Evolutionary conservation across 176 grass and related monocot genomes (phyloP).

Genomic region (Eremochloa ophiuroides): DNA sequence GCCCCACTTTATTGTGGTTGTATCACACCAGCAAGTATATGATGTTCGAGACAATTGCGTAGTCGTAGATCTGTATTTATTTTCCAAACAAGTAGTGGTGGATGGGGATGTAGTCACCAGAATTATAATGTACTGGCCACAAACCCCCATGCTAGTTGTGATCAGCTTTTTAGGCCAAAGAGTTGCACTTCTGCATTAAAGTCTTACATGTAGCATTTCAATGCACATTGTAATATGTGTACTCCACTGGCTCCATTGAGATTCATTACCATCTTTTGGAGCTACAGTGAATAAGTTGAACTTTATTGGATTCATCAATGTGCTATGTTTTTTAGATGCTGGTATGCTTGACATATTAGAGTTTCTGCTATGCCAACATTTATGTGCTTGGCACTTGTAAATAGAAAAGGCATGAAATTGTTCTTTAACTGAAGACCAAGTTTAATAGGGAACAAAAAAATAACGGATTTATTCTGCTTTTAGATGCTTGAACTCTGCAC

Average conservation of each 20-base stretch:
- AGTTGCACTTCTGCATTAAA: not conserved
- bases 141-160: not conserved
- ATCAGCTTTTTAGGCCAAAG: not conserved
- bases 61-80: not conserved
- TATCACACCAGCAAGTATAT: not conserved
- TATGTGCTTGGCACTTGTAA: not conserved
- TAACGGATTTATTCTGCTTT: not conserved
- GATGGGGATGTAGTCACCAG: not conserved
- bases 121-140: not conserved
- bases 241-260: not conserved
- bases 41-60: not conserved
- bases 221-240: not conserved
- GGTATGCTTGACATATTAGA: not conserved
- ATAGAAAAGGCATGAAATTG: not conserved
- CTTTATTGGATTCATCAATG: not conserved
- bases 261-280: not conserved
- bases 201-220: not conserved
- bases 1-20: not conserved
- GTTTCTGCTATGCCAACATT: not conserved
- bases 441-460: not conserved
- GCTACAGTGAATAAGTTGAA: not conserved
- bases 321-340: not conserved
- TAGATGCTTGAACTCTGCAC: not conserved
- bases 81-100: constrained; percentile 3
- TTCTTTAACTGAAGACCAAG: not conserved